A percentile compares a stretch with the other conserved stretches of the same genome.
Conservation (phyloP, 2,329 filamentous ascomycete species). For the Rachicladosporium sp. region DNA sequence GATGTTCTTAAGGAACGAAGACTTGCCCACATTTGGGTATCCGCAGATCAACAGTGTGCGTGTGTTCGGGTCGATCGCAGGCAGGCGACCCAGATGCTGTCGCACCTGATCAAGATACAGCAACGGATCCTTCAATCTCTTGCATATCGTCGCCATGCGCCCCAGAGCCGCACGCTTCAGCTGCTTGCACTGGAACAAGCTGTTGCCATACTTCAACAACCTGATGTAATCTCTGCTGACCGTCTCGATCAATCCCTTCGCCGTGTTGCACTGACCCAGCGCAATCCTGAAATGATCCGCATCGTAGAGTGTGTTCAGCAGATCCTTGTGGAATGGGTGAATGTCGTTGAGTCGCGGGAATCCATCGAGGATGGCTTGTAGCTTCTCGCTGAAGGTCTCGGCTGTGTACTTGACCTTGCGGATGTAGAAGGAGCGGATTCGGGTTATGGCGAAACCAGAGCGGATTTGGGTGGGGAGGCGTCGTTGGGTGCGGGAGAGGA, state of each 20-base stretch:
- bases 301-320: constrained; percentile 97
- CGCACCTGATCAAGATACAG: constrained; percentile 93
- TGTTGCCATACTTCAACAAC: constrained; percentile 91
- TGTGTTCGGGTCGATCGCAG: constrained; percentile 96
- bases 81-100: constrained; percentile 92
- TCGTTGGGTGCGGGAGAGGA: constrained; percentile 84
- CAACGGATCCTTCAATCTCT: constrained; percentile 85
- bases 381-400: constrained; percentile 92
- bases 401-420: constrained; percentile 97
- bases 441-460: constrained; percentile 86
- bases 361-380: constrained; percentile 77
- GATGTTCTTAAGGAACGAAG: constrained; percentile 83
- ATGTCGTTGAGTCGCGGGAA: constrained; percentile 90
- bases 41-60: constrained; percentile 91
- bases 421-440: constrained; percentile 92
- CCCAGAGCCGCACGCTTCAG: constrained; percentile 91
- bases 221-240: constrained; percentile 94
- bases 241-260: constrained; percentile 92
- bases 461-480: constrained; percentile 91
- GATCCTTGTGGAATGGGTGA: constrained; percentile 82
- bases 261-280: constrained; percentile 87
- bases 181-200: constrained; percentile 97
- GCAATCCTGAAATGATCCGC: constrained; percentile 96
- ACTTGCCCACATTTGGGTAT: constrained; percentile 96
- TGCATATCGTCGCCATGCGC: constrained; percentile 96